Conservation (phyloP, 768 basidiomycete species). For the Sarcodon sp. region DNA sequence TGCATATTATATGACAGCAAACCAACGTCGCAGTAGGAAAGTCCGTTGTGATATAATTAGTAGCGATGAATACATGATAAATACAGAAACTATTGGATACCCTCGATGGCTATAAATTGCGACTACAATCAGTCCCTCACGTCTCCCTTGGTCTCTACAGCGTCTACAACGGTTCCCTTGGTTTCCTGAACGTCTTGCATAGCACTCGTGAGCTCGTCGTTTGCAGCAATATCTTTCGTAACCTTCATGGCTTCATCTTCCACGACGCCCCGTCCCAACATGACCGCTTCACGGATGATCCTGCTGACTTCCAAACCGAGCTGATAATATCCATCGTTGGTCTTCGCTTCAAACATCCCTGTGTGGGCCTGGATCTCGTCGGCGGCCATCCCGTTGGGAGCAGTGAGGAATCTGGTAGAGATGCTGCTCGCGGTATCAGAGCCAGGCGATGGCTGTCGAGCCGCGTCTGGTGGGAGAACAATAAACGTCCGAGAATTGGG, state of each 20-base stretch:
- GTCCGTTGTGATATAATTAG: too few relatives aligned
- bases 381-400: slow-evolving; percentile 49
- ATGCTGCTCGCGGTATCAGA: slow-evolving; percentile 7
- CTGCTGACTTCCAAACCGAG: slow-evolving; percentile 60
- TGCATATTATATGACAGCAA: too few relatives aligned
- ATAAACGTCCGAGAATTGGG: slow-evolving; percentile 60
- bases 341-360: slow-evolving; percentile 71
- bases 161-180: background rate
- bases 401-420: slow-evolving; percentile 44
- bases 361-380: slow-evolving; percentile 83
- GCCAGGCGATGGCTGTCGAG: slow-evolving; percentile 2
- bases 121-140: too few relatives aligned
- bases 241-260: background rate
- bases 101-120: too few relatives aligned
- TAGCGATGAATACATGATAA: too few relatives aligned
- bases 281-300: slow-evolving; percentile 45
- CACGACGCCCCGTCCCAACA: slow-evolving; percentile 13
- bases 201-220: background rate
- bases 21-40: too few relatives aligned
- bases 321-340: slow-evolving; percentile 86
- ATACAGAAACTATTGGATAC: too few relatives aligned
- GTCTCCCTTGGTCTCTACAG: background rate
- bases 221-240: background rate
- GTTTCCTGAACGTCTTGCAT: background rate
- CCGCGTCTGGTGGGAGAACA: slow-evolving; percentile 49